Evolutionary conservation across 179 eudicot genomes (phyloP), one percentile per base, ranked within the genome.

Genomic region (Amaranthus tricolor): DNA sequence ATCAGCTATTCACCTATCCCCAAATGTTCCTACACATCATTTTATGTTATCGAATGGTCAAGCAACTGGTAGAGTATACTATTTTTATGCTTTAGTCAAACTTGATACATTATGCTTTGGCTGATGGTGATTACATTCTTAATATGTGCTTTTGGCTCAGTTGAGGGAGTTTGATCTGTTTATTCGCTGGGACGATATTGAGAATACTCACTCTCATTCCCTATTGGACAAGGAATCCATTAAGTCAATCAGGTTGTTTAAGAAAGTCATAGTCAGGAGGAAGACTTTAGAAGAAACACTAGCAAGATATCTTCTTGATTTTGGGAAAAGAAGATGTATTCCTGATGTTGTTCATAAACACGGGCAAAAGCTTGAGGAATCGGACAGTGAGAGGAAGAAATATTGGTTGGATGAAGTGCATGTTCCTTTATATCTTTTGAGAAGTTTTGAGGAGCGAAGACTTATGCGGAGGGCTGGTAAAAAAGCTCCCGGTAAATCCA

Each of bases 131-230:
- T 48, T 24, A 24, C n/a, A 16, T 58, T 61, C 65, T 54, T 55
- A 49, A 52, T 48, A 19, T 72, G 19, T 76, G 9, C 45, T 76
- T 63, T 66, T 75, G 77, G 49, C 70, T 81, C 90, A 96, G 99
- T 87, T 91, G 78, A 86, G 99, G 79, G 99, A 93, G 83, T 87
- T 96, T 77, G 92, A 96, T 85, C 80, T 88, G 47, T 82, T 82
- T 78, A 88, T 91, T 80, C 88, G 79, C 77, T 96, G 99, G 99
- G 89, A 93, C 82, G 96, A 94, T 53, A 88, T 96, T 70, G 96
- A 89, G 82, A 89, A 96, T 76, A 86, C 86, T 58, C 83, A 81
- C 52, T 73, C 87, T 78, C 86, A 81, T 51, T 76, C 84, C n/a
- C 77, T 80, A 75, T 76, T 87, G 83, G 94, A 90, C 72, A 94